A percentile compares a stretch with the other conserved stretches of the same genome.
These are phyloP conservation scores for Colletotrichum tofieldiae DNA, from an alignment of 2,329 filamentous ascomycete species.

Conservation along the genomic window DNA sequence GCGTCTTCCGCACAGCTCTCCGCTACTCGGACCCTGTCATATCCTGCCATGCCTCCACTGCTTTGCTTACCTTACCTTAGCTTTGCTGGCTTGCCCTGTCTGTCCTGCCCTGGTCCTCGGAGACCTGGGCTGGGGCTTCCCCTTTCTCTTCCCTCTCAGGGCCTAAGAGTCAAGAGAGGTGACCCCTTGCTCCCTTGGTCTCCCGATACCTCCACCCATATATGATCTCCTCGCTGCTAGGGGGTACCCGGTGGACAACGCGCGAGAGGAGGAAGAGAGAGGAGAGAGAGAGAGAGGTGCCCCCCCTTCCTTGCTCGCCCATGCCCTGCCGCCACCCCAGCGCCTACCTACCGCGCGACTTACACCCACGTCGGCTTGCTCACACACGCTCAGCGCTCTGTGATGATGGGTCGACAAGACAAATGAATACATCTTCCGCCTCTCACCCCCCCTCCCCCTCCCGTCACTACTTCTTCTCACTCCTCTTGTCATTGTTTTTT, in stretches of 20 bases:
- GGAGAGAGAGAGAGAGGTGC: slow-evolving; percentile 10
- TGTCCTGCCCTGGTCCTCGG: slow-evolving; percentile 28
- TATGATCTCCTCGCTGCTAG: slow-evolving; percentile 43
- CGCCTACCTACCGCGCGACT: slow-evolving; percentile 38
- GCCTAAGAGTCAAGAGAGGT: slow-evolving; percentile 23
- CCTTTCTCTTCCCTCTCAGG: slow-evolving; percentile 39
- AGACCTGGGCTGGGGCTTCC: slow-evolving; percentile 26
- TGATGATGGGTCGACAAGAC: slow-evolving; percentile 37
- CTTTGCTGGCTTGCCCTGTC: slow-evolving; percentile 30
- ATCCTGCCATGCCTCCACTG: slow-evolving; percentile 14
- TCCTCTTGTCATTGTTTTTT: slow-evolving; percentile 39
- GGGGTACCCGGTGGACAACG: slow-evolving; percentile 32
- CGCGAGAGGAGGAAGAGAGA: not conserved
- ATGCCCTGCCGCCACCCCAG: slow-evolving; percentile 42
- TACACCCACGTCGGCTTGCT: slow-evolving; percentile 40
- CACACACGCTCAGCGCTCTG: slow-evolving; percentile 16
- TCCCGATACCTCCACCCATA: slow-evolving; percentile 43
- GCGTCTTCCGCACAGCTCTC: not conserved
- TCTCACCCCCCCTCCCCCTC: slow-evolving; percentile 40
- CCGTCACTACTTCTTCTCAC: slow-evolving; percentile 30
- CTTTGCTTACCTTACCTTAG: slow-evolving; percentile 30
- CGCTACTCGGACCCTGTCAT: slow-evolving; percentile 18
- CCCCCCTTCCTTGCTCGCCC: slow-evolving; percentile 25
- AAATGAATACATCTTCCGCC: slow-evolving; percentile 42
- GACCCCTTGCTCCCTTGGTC: slow-evolving; percentile 44